Percentiles rank a stretch among this genome's conserved stretches.
Evolutionary conservation across 129 eudicot genomes (phyloP).

Genomic region (Artemisia argyi): DNA sequence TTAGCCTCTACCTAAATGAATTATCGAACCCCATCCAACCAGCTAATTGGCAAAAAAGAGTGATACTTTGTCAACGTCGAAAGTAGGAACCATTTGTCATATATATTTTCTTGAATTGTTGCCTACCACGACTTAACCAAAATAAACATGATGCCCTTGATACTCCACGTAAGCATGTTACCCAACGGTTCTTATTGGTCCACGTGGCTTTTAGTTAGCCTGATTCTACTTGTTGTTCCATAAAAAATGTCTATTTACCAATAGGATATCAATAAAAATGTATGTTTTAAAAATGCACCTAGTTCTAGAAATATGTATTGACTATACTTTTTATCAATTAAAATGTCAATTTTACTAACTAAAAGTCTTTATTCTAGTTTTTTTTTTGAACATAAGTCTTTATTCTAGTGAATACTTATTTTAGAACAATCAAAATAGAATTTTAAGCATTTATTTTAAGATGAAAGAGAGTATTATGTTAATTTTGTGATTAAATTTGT

Average conservation of each 20-base stretch:
- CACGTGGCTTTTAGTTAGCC: conserved; percentile 10
- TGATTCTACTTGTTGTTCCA: not conserved
- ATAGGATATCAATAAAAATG: no score
- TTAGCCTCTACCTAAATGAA: not conserved
- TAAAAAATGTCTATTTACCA: no score
- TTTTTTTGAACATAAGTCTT: no score
- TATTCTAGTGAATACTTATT: no score
- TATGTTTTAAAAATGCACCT: not conserved
- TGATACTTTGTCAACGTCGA: not conserved
- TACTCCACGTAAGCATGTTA: conserved; percentile 17
- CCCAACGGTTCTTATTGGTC: conserved; percentile 20
- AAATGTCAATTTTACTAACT: no score
- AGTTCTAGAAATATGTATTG: not conserved
- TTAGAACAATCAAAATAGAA: no score
- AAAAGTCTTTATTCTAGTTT: no score
- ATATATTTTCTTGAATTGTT: not conserved
- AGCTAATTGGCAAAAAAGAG: not conserved
- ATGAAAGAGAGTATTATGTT: no score
- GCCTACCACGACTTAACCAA: conserved; percentile 27
- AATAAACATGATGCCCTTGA: conserved; percentile 13
- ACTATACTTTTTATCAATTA: no score
- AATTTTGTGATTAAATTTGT: no score
- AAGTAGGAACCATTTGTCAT: not conserved
- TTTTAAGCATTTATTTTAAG: no score
- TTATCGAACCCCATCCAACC: not conserved